phyloP scores from a whole-genome alignment of 1,284 basidiomycete genomes.

The Fistulinella staudtii region DNA sequence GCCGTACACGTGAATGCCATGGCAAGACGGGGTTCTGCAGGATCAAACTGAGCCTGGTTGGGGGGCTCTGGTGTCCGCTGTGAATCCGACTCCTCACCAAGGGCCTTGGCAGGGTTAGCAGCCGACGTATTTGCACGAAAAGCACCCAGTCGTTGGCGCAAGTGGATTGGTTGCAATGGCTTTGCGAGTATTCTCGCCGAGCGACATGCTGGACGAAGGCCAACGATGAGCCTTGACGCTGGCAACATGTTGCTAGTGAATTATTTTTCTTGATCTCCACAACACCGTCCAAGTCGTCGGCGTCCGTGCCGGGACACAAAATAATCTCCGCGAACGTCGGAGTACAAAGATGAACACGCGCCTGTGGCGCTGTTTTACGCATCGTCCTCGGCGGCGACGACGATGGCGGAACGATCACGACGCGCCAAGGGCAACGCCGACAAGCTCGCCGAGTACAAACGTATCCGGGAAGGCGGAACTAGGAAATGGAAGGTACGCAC shows the following conservation, averaged over 20 bases:
- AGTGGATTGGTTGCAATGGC: neutral
- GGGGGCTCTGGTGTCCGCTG: neutral
- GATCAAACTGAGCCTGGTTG: slow-evolving; percentile 8
- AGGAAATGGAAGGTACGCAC: slow-evolving; percentile 44
- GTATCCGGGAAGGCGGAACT: slow-evolving; percentile 45
- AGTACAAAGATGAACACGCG: slow-evolving; percentile 23
- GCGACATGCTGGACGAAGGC: slow-evolving; percentile 14
- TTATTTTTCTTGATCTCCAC: neutral
- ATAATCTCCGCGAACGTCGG: slow-evolving; percentile 20
- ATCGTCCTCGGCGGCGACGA: slow-evolving; percentile 26
- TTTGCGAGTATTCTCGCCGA: slow-evolving; percentile 4
- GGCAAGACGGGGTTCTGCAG: slow-evolving; percentile 55
- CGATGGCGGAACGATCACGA: slow-evolving; percentile 32
- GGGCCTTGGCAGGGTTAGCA: neutral
- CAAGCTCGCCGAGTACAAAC: slow-evolving; percentile 49
- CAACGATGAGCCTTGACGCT: slow-evolving; percentile 10
- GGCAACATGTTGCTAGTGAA: slow-evolving; percentile 18
- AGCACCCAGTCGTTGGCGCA: neutral
- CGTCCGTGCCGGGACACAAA: neutral
- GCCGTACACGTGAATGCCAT: slow-evolving; percentile 91
- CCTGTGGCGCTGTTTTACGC: slow-evolving; percentile 21
- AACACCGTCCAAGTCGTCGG: no score
- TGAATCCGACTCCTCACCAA: slow-evolving; percentile 1
- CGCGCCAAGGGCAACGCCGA: slow-evolving; percentile 38
- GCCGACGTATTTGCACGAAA: slow-evolving; percentile 19